These are phyloP conservation scores for Amaranthus cruentus DNA, from an alignment of 148 eudicot genomes.

Conservation along the genomic window DNA sequence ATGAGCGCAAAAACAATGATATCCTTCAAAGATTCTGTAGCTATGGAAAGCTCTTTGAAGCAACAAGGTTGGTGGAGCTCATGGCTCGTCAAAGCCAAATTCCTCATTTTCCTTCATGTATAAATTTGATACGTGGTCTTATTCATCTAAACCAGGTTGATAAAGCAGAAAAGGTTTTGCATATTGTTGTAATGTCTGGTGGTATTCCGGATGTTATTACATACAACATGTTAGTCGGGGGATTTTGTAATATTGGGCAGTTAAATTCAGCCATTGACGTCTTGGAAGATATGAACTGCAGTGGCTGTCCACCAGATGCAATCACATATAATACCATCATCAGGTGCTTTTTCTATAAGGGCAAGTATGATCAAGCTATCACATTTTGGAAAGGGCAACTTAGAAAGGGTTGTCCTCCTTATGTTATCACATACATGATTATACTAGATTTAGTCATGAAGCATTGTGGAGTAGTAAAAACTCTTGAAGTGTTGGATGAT, in stretches of 20 bases:
- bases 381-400: slow-evolving; percentile 74
- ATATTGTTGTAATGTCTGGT: slow-evolving; percentile 78
- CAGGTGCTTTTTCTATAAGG: slow-evolving; percentile 45
- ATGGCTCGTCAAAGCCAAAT: slow-evolving; percentile 84
- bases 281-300: slow-evolving; percentile 65
- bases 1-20: slow-evolving; percentile 57
- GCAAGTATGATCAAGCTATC: slow-evolving; percentile 50
- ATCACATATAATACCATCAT: slow-evolving; percentile 71
- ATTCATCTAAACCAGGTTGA: slow-evolving; percentile 38
- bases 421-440: slow-evolving; percentile 48
- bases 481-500: slow-evolving; percentile 68
- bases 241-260: slow-evolving; percentile 60
- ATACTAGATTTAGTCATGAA: slow-evolving; percentile 55
- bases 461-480: slow-evolving; percentile 48
- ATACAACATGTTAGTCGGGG: slow-evolving; percentile 73
- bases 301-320: slow-evolving; percentile 78
- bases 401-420: slow-evolving; percentile 81
- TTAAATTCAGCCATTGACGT: slow-evolving; percentile 46
- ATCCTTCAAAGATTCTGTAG: slow-evolving; percentile 54
- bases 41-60: slow-evolving; percentile 56
- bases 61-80: slow-evolving; percentile 52
- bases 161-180: slow-evolving; percentile 53
- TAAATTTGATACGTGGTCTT: slow-evolving; percentile 71
- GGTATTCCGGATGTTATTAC: slow-evolving; percentile 87
- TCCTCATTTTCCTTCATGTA: slow-evolving; percentile 67